phyloP scores from a whole-genome alignment of 2,329 filamentous ascomycete species.

The Madurella mycetomatis region DNA sequence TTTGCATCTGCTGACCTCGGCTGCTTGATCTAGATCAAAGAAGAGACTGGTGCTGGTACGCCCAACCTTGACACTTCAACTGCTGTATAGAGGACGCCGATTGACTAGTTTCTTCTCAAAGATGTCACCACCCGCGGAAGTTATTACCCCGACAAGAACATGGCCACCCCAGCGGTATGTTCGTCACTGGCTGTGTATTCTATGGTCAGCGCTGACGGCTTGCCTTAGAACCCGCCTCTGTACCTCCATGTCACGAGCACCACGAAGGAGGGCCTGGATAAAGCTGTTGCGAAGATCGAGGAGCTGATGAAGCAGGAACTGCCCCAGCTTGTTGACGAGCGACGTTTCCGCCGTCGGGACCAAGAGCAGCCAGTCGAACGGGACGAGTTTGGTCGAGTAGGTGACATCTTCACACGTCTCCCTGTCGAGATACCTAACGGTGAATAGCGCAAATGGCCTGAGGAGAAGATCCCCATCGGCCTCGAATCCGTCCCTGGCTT shows the following conservation, averaged over 20 bases:
- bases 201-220: slow-evolving; percentile 4
- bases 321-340: slow-evolving; percentile 87
- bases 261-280: slow-evolving; percentile 83
- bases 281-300: slow-evolving; percentile 81
- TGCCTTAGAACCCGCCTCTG: slow-evolving; percentile 73
- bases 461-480: slow-evolving; percentile 87
- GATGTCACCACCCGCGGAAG: slow-evolving; percentile 98
- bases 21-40: slow-evolving; percentile 96
- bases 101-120: slow-evolving; percentile 62
- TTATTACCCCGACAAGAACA: slow-evolving; percentile 95
- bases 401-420: slow-evolving; percentile 10
- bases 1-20: slow-evolving; percentile 91
- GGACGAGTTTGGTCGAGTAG: slow-evolving; percentile 84
- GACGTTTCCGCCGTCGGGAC: slow-evolving; percentile 43
- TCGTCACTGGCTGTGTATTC: not conserved
- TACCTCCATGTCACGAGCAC: slow-evolving; percentile 96
- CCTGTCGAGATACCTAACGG: slow-evolving; percentile 20
- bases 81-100: slow-evolving; percentile 49
- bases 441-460: slow-evolving; percentile 90
- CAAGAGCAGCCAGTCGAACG: slow-evolving; percentile 68
- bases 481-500: slow-evolving; percentile 91
- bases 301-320: slow-evolving; percentile 96
- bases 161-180: slow-evolving; percentile 87
- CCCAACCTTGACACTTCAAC: slow-evolving; percentile 49
- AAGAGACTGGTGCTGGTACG: slow-evolving; percentile 99